Evolutionary conservation across 1,139 yeast species (phyloP), one percentile per base, ranked within the genome.

Genomic region (Ashbya aceris): DNA sequence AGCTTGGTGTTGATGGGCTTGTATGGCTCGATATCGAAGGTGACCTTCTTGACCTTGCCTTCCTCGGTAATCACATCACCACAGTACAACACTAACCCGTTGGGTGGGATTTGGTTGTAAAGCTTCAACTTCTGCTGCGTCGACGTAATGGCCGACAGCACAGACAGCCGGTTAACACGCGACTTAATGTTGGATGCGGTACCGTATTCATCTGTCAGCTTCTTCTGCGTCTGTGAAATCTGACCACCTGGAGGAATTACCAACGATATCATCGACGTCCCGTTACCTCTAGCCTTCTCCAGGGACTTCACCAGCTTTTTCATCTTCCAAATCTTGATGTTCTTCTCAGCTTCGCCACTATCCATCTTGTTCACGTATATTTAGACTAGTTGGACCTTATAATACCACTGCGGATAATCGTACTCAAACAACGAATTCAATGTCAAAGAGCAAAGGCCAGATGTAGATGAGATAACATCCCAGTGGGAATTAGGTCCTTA

Each of bases 321-420:
- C 74, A 91, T 82, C 79, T 91, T 91, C 98, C 98, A 91, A 71
- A 91, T 87, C 73, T 91, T 96, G 65, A 91, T 91, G 69, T 87
- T 89, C 71, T 84, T 87, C 65, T 91, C 97, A 40, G 45, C 96
- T 51, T 83, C 93, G 6, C 23, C 23, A 49, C 69, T 63, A 48
- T 72, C 76, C 60, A 58, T 55, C 35, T 33, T 43, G 36, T 10
- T 17, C 36, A n/a, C 13, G 23, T 30, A 8, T 37, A 11, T 36
- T 17, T 14, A 11, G 13, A 11, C 8, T 37, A 8, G 8, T 23
- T 11, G 38, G 14, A 26, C 31, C 31, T 29, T n/a, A 3, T n/a
- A n/a, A n/a, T 29, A 29, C 13, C 31, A 29, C 11, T 4, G 31
- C 6, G 23, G 23, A 6, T 6, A 6, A 17, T 17, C 6, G 23